phyloP scores from a whole-genome alignment of 495 filamentous ascomycete genomes.

The Penicillium egyptiacum region DNA sequence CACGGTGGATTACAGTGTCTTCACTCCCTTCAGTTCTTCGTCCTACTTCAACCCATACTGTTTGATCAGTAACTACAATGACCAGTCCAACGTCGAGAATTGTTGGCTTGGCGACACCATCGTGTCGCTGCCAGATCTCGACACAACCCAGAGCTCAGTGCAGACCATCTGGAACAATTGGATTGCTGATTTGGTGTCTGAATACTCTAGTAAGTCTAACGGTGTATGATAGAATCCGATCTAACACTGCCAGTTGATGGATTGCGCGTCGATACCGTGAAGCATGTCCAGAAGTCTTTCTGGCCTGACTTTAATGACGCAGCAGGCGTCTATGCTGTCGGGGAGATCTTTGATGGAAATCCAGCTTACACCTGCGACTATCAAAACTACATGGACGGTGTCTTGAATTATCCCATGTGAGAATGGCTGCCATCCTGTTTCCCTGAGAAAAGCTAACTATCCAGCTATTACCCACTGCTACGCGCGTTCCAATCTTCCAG shows the following conservation, averaged over 20 bases:
- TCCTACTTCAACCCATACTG: slow-evolving; percentile 70
- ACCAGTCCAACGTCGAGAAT: slow-evolving; percentile 48
- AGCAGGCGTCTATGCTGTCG: slow-evolving; percentile 68
- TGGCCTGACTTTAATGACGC: slow-evolving; percentile 63
- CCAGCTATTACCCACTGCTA: slow-evolving; percentile 56
- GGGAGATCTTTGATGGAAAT: slow-evolving; percentile 68
- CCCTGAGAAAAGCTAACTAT: background rate
- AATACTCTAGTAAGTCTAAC: slow-evolving; percentile 55
- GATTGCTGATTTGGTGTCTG: slow-evolving; percentile 60
- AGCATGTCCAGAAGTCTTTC: slow-evolving; percentile 70
- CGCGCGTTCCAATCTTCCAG: slow-evolving; percentile 59
- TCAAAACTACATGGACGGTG: slow-evolving; percentile 56
- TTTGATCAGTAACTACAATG: slow-evolving; percentile 60
- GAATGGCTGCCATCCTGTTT: background rate
- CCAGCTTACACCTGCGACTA: slow-evolving; percentile 63
- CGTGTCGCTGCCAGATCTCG: slow-evolving; percentile 66
- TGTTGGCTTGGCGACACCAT: slow-evolving; percentile 67
- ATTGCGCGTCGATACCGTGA: slow-evolving; percentile 75
- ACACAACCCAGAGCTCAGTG: slow-evolving; percentile 59
- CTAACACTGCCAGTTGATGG: slow-evolving; percentile 58
- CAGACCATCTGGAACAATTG: slow-evolving; percentile 61
- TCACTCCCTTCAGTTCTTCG: slow-evolving; percentile 63
- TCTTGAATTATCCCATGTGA: slow-evolving; percentile 65
- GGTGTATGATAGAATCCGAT: background rate
- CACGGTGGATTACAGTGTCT: slow-evolving; percentile 60